These are phyloP conservation scores for Incumbomyces delicatus DNA, from an alignment of 2,329 filamentous ascomycete genomes.

Conservation along the genomic window DNA sequence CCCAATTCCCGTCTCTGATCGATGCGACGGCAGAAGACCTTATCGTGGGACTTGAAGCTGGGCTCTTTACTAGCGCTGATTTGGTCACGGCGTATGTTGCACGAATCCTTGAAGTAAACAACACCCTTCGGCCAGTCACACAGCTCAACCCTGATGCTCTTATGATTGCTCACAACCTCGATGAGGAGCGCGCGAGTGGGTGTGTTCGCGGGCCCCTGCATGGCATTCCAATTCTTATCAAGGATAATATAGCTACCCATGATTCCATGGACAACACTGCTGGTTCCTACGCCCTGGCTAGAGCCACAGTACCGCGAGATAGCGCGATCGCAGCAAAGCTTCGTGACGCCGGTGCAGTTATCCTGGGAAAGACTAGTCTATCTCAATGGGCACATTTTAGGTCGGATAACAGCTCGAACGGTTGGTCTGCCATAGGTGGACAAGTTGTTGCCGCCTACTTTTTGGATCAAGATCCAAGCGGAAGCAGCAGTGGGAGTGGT, in stretches of 20 bases:
- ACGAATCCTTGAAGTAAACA: conserved; percentile 45
- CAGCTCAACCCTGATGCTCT: conserved; percentile 49
- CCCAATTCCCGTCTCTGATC: conserved; percentile 31
- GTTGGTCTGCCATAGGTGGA: conserved; percentile 57
- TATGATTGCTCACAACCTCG: conserved; percentile 39
- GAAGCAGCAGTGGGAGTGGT: conserved; percentile 53
- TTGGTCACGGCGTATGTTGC: conserved; percentile 43
- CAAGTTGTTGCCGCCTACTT: conserved; percentile 54
- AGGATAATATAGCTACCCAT: conserved; percentile 56
- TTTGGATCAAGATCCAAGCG: conserved; percentile 51
- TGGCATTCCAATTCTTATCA: conserved; percentile 56
- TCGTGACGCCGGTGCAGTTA: conserved; percentile 50
- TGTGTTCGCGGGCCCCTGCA: conserved; percentile 46
- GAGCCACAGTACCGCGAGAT: conserved; percentile 48
- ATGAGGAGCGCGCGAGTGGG: conserved; percentile 40
- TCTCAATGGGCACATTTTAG: conserved; percentile 58
- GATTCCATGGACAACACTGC: conserved; percentile 56
- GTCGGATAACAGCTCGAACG: conserved; percentile 45
- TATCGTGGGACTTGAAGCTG: conserved; percentile 37
- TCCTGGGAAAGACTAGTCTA: conserved; percentile 57
- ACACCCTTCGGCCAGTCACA: conserved; percentile 41
- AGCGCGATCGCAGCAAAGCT: conserved; percentile 52
- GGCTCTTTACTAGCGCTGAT: conserved; percentile 48
- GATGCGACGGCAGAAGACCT: conserved; percentile 46
- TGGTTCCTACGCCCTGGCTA: conserved; percentile 54